Conservation (phyloP, 352 stramenopile species). For the Phytophthora cryptogea region DNA sequence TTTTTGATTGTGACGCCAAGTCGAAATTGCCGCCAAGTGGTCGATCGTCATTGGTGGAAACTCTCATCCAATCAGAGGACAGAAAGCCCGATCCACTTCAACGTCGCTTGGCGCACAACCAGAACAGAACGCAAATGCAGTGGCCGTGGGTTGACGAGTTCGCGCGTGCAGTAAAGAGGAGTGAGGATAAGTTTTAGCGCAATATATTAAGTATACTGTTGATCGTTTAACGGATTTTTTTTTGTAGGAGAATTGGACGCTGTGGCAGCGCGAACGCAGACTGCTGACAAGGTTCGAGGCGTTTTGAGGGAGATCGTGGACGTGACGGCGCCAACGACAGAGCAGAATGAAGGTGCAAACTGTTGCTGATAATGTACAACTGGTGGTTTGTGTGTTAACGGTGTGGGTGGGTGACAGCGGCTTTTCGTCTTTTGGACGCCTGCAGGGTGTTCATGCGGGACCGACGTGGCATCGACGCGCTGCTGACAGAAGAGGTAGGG, state of each 20-base stretch:
- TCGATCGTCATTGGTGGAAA: conserved; percentile 52
- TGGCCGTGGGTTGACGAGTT: conserved; percentile 52
- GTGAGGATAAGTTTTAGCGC: conserved; percentile 19
- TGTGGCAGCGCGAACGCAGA: conserved; percentile 20
- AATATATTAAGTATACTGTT: neutral
- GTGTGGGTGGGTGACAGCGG: neutral
- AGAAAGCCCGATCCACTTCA: conserved; percentile 26
- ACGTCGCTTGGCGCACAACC: conserved; percentile 19
- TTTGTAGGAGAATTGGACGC: conserved; percentile 25
- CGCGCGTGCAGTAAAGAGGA: conserved; percentile 29
- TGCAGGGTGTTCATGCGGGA: conserved; percentile 76
- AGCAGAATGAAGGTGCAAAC: conserved; percentile 28
- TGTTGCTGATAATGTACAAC: neutral
- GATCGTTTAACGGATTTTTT: neutral
- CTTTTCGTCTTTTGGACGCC: conserved; percentile 35
- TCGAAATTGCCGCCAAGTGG: conserved; percentile 29
- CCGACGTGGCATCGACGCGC: conserved; percentile 55
- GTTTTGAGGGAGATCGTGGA: conserved; percentile 12
- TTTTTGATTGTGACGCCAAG: conserved; percentile 25
- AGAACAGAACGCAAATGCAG: neutral
- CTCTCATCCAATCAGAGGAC: conserved; percentile 22
- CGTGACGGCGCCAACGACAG: conserved; percentile 7
- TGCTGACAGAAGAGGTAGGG: conserved; percentile 52
- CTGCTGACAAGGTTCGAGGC: conserved; percentile 13
- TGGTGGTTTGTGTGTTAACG: neutral